Conservation (phyloP, 371 early-diverging fungal species). For the Saksenaea oblongispora region DNA sequence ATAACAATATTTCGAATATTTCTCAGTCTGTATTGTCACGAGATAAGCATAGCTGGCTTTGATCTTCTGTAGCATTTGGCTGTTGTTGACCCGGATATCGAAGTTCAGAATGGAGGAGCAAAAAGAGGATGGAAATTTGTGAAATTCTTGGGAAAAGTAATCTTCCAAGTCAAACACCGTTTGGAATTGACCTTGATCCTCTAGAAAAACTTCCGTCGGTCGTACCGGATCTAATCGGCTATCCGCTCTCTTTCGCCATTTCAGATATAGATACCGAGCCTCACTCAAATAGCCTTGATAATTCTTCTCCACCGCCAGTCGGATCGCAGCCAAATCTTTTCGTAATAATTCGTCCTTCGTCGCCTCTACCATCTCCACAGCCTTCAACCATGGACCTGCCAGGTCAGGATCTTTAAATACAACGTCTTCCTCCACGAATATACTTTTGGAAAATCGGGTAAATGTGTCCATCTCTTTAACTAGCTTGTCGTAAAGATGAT, state of each 20-base stretch:
- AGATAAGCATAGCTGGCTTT: constrained; percentile 31
- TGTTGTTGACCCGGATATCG: constrained; percentile 18
- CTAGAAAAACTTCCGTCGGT: not conserved
- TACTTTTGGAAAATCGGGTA: not conserved
- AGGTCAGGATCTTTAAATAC: constrained; percentile 4
- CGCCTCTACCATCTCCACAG: not conserved
- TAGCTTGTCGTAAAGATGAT: constrained; percentile 9
- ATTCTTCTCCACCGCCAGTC: not conserved
- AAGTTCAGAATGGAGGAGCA: not conserved
- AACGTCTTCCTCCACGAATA: constrained; percentile 4
- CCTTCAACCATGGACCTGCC: constrained; percentile 7
- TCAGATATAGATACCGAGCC: not conserved
- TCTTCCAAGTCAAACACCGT: constrained; percentile 10
- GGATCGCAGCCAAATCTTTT: constrained; percentile 4
- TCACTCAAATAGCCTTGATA: not conserved
- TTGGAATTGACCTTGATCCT: not conserved
- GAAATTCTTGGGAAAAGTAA: constrained; percentile 1
- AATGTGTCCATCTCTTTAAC: constrained; percentile 3
- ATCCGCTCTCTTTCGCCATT: not conserved
- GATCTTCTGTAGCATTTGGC: constrained; percentile 14
- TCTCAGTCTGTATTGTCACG: not conserved
- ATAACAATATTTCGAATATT: constrained; percentile 30
- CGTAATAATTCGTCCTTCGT: not conserved
- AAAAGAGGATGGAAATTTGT: not conserved
- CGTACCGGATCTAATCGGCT: not conserved